Evolutionary conservation across 2,329 filamentous ascomycete species (phyloP).

Genomic region (Talaromyces marneffei): DNA sequence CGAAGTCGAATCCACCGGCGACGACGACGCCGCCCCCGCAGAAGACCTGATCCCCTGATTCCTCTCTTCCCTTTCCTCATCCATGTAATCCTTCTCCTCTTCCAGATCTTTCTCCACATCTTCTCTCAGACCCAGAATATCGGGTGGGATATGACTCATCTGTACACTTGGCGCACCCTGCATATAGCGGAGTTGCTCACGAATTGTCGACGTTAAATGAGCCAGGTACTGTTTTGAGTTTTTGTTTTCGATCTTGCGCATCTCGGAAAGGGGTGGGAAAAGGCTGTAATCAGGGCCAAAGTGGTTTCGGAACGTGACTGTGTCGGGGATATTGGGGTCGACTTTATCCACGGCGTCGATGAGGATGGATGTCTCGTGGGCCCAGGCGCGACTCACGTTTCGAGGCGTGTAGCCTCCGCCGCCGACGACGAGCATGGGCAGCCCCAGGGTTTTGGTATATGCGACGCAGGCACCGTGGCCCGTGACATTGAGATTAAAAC

Average conservation of each 20-base stretch:
- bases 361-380: constrained; percentile 89
- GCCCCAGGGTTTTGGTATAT: constrained; percentile 72
- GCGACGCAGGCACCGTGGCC: constrained; percentile 88
- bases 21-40: background rate
- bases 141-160: constrained; percentile 71
- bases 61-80: constrained; percentile 39
- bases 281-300: constrained; percentile 84
- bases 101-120: constrained; percentile 45
- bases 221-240: constrained; percentile 71
- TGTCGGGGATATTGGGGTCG: constrained; percentile 64
- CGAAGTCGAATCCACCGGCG: constrained; percentile 8
- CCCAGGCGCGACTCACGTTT: constrained; percentile 95
- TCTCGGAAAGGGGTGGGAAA: constrained; percentile 78
- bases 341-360: constrained; percentile 69
- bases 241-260: constrained; percentile 62
- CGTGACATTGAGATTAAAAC: constrained; percentile 94
- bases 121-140: constrained; percentile 55
- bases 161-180: constrained; percentile 81
- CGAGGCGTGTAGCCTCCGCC: constrained; percentile 94
- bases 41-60: constrained; percentile 19
- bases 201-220: constrained; percentile 69
- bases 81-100: constrained; percentile 35
- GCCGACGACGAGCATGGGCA: constrained; percentile 85
- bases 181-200: constrained; percentile 81
- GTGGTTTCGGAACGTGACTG: constrained; percentile 80